A percentile compares a stretch with the other conserved stretches of the same genome.
These are phyloP conservation scores for Vitis cinerea DNA, from an alignment of 164 flowering plant genomes.

Conservation along the genomic window DNA sequence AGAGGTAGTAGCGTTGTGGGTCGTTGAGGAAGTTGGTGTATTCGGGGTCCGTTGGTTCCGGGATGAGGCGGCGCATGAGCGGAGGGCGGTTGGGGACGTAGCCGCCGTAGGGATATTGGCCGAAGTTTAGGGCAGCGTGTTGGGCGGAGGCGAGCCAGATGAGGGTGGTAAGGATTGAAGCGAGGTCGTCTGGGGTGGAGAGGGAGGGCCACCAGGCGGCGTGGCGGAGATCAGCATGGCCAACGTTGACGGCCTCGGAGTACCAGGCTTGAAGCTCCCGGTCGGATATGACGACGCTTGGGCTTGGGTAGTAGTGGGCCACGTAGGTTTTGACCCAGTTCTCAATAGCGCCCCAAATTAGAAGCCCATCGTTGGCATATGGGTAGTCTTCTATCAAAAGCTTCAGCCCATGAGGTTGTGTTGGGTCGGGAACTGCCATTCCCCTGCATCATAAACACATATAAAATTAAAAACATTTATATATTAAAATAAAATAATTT, in stretches of 20 bases:
- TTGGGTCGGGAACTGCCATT: constrained; percentile 69
- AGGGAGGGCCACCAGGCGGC: constrained; percentile 87
- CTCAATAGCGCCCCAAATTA: constrained; percentile 81
- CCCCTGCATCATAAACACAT: constrained; percentile 45
- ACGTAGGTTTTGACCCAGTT: constrained; percentile 73
- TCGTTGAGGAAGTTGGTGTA: constrained; percentile 52
- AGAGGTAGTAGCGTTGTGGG: constrained; percentile 73
- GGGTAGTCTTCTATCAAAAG: constrained; percentile 86
- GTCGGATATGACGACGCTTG: constrained; percentile 45
- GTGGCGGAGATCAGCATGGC: constrained; percentile 72
- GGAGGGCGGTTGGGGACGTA: constrained; percentile 97
- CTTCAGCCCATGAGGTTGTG: constrained; percentile 76
- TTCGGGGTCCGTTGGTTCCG: constrained; percentile 72
- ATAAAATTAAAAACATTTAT: neutral
- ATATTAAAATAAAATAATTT: neutral
- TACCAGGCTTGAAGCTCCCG: constrained; percentile 91
- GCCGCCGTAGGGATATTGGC: constrained; percentile 95
- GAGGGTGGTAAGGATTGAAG: constrained; percentile 71
- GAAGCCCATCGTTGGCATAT: constrained; percentile 82
- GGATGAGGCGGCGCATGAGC: constrained; percentile 75
- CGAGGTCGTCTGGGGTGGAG: constrained; percentile 39
- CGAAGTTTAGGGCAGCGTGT: constrained; percentile 94
- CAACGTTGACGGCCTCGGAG: constrained; percentile 71
- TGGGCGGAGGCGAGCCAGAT: constrained; percentile 97
- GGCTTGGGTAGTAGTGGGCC: constrained; percentile 60